Conservation (phyloP, 148 eudicot genomes). For the Dianthus caryophyllus region DNA sequence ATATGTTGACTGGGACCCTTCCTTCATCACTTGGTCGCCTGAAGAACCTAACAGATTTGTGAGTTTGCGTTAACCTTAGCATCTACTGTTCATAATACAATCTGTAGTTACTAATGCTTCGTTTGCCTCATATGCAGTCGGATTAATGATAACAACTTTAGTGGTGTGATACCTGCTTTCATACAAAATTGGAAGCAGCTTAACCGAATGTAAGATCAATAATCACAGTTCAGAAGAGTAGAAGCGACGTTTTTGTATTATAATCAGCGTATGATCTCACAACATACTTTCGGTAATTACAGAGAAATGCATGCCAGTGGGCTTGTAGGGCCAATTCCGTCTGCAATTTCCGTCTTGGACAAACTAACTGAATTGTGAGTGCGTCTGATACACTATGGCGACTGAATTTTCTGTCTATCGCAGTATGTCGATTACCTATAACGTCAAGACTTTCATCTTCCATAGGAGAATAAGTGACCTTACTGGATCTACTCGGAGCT, state of each 20-base stretch:
- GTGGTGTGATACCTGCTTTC: constrained; percentile 54
- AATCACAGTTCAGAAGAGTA: constrained; percentile 8
- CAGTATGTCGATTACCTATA: constrained; percentile 1
- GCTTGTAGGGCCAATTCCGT: constrained; percentile 65
- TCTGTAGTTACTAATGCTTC: constrained; percentile 5
- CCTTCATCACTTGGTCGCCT: constrained; percentile 50
- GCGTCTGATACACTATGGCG: background rate
- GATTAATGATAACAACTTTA: constrained; percentile 59
- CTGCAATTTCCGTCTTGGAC: constrained; percentile 39
- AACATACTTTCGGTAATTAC: constrained; percentile 21
- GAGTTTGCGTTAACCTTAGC: constrained; percentile 18
- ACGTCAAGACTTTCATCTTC: constrained; percentile 4
- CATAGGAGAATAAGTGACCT: constrained; percentile 76
- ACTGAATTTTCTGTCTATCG: background rate
- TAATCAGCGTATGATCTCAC: constrained; percentile 1
- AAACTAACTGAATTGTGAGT: constrained; percentile 54
- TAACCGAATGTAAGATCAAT: constrained; percentile 49
- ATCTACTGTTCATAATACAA: background rate
- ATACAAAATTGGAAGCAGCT: constrained; percentile 59
- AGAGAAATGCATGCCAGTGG: constrained; percentile 84
- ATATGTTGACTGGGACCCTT: constrained; percentile 50
- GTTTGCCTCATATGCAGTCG: constrained; percentile 40
- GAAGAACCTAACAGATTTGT: constrained; percentile 56
- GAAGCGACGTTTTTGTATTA: background rate
- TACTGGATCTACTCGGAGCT: constrained; percentile 38